Conservation (phyloP, 192 early-diverging fungal species). For the Dimargaris xerosporica region DNA sequence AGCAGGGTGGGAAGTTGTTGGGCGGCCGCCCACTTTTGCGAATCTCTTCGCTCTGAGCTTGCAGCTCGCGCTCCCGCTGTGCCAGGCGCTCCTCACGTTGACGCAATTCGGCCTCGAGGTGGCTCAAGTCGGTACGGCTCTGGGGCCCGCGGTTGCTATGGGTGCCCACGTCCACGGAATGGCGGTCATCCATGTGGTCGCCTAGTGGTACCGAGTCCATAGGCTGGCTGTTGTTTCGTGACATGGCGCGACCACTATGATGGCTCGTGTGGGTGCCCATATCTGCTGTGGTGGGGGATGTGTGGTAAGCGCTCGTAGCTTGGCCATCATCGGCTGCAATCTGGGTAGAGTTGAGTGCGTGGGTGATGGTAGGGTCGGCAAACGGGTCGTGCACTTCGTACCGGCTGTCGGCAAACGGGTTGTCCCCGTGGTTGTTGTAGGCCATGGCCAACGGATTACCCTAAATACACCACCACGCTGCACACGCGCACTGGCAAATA, state of each 20-base stretch:
- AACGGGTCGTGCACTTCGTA: slow-evolving; percentile 34
- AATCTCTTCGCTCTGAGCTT: slow-evolving; percentile 43
- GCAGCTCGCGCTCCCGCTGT: slow-evolving; percentile 52
- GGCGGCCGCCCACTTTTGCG: slow-evolving; percentile 34
- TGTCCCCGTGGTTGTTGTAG: slow-evolving; percentile 8
- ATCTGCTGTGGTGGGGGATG: slow-evolving; percentile 25
- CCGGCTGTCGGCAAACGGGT: slow-evolving; percentile 24
- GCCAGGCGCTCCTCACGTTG: slow-evolving; percentile 62
- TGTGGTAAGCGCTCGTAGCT: slow-evolving; percentile 13
- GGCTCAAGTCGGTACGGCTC: slow-evolving; percentile 16
- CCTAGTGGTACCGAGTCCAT: slow-evolving; percentile 17
- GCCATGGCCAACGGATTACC: too few relatives aligned
- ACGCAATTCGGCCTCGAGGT: slow-evolving; percentile 53
- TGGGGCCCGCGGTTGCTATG: neutral
- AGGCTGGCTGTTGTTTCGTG: slow-evolving; percentile 20
- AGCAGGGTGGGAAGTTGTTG: slow-evolving; percentile 72
- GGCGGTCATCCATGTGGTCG: slow-evolving; percentile 9
- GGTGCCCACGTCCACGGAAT: slow-evolving; percentile 10
- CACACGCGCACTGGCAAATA: too few relatives aligned
- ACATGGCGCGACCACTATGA: slow-evolving; percentile 12
- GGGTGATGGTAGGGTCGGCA: slow-evolving; percentile 20
- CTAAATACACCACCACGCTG: too few relatives aligned
- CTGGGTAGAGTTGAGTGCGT: slow-evolving; percentile 16
- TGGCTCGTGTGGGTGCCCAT: slow-evolving; percentile 15
- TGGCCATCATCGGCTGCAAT: slow-evolving; percentile 23